phyloP scores from a whole-genome alignment of 2,329 filamentous ascomycete species.

The Podosphaera fusca region DNA sequence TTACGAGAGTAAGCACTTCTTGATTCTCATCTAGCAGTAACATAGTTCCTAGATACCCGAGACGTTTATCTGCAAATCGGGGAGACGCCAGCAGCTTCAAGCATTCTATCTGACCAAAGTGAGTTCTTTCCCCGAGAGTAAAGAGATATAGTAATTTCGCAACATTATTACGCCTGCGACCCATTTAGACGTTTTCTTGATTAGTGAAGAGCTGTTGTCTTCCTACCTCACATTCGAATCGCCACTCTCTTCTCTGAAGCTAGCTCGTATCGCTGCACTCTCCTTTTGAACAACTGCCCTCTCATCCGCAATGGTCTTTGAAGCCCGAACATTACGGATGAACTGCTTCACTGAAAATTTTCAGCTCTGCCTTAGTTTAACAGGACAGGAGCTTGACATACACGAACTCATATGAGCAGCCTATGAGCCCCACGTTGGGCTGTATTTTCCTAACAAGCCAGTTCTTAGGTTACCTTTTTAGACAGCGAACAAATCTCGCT shows the following conservation, averaged over 20 bases:
- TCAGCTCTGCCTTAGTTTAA: conserved; percentile 5
- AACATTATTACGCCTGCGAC: conserved; percentile 78
- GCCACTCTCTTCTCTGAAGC: conserved; percentile 89
- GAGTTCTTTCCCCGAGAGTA: conserved; percentile 86
- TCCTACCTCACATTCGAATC: conserved; percentile 73
- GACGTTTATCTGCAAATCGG: conserved; percentile 88
- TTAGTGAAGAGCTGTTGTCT: conserved; percentile 1
- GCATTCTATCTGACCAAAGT: conserved; percentile 98
- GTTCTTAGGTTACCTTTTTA: background rate
- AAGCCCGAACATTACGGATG: conserved; percentile 94
- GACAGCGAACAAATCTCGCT: background rate
- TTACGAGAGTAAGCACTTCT: conserved; percentile 88
- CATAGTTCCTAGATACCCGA: conserved; percentile 93
- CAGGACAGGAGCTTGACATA: conserved; percentile 9
- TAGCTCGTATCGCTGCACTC: conserved; percentile 89
- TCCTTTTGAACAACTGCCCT: conserved; percentile 96
- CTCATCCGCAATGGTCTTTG: conserved; percentile 97
- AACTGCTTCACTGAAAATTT: conserved; percentile 73
- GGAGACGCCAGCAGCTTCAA: conserved; percentile 91
- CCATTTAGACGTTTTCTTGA: conserved; percentile 5
- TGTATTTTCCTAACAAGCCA: conserved; percentile 2
- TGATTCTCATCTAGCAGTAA: conserved; percentile 92
- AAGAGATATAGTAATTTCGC: conserved; percentile 96
- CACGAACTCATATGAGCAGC: conserved; percentile 17
- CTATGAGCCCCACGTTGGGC: conserved; percentile 14